A percentile compares a stretch with the other conserved stretches of the same genome.
phyloP scores from a whole-genome alignment of 768 basidiomycete species.

The Phaffia australis region DNA sequence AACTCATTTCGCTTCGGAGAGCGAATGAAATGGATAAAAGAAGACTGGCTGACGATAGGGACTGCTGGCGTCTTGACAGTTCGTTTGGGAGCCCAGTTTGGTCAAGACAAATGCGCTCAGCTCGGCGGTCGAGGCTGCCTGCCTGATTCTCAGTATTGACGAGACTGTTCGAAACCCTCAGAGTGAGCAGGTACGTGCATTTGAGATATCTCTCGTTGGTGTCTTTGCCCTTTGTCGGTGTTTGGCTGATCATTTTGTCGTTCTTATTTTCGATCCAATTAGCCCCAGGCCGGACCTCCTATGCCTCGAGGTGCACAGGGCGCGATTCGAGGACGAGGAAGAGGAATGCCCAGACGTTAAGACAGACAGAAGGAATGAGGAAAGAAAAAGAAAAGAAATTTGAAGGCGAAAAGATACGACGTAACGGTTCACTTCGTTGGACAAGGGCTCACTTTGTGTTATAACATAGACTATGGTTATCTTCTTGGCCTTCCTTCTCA shows the following conservation, averaged over 20 bases:
- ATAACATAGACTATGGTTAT: too few relatives aligned
- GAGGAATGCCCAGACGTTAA: conserved; percentile 46
- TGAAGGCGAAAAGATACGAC: too few relatives aligned
- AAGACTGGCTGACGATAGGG: too few relatives aligned
- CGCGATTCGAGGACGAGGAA: conserved; percentile 73
- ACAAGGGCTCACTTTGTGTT: too few relatives aligned
- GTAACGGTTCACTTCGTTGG: too few relatives aligned
- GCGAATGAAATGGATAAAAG: too few relatives aligned
- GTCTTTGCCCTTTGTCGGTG: not conserved
- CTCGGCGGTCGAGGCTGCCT: conserved; percentile 92
- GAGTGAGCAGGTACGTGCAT: conserved; percentile 63
- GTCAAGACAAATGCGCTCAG: conserved; percentile 92
- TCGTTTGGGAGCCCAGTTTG: conserved; percentile 95
- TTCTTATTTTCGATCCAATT: conserved; percentile 15
- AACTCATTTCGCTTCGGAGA: not conserved
- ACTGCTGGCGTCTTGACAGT: conserved; percentile 34
- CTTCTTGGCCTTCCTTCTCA: too few relatives aligned
- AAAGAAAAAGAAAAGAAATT: not conserved
- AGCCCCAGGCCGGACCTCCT: conserved; percentile 74
- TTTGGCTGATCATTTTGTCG: not conserved
- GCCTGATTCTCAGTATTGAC: conserved; percentile 87
- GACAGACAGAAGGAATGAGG: too few relatives aligned
- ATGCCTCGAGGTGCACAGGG: conserved; percentile 88
- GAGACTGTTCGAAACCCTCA: conserved; percentile 95
- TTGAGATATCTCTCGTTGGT: not conserved